Evolutionary conservation across 2,329 filamentous ascomycete genomes (phyloP).

Genomic region (Clonostachys chloroleuca): DNA sequence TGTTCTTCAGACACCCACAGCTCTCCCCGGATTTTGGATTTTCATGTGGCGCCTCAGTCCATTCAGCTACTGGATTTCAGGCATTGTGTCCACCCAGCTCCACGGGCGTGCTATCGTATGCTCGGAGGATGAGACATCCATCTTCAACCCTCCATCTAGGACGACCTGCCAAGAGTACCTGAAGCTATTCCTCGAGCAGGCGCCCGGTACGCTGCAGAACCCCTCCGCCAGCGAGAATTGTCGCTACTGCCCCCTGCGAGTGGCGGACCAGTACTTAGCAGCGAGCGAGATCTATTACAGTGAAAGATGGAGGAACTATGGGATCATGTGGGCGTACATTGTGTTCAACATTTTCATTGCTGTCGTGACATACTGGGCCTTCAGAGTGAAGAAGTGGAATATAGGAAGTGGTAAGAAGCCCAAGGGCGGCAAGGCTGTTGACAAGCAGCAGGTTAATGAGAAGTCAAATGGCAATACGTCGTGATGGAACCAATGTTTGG

Average conservation of each 20-base stretch:
- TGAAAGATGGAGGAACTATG: conserved; percentile 66
- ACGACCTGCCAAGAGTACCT: conserved; percentile 65
- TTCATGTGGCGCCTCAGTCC: conserved; percentile 69
- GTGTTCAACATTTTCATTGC: conserved; percentile 58
- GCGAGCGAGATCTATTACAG: conserved; percentile 40
- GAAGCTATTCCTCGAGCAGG: conserved; percentile 41
- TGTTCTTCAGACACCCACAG: conserved; percentile 53
- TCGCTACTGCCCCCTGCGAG: conserved; percentile 60
- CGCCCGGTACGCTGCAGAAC: conserved; percentile 58
- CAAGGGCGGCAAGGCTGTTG: too few relatives aligned
- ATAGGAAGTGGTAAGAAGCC: not conserved
- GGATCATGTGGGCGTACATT: conserved; percentile 64
- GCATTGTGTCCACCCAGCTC: conserved; percentile 63
- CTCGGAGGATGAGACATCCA: conserved; percentile 50
- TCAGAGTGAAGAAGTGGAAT: conserved; percentile 1
- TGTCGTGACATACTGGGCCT: conserved; percentile 57
- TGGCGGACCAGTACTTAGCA: conserved; percentile 56
- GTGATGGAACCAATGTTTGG: too few relatives aligned
- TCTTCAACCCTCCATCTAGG: conserved; percentile 59
- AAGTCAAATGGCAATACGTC: too few relatives aligned
- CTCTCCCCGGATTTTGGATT: conserved; percentile 68
- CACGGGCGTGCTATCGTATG: conserved; percentile 49
- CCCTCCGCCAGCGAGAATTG: conserved; percentile 50
- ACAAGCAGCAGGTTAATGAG: too few relatives aligned
- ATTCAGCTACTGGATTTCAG: conserved; percentile 65